phyloP scores from a whole-genome alignment of 208 protist genomes.

The Leishmania arabica region DNA sequence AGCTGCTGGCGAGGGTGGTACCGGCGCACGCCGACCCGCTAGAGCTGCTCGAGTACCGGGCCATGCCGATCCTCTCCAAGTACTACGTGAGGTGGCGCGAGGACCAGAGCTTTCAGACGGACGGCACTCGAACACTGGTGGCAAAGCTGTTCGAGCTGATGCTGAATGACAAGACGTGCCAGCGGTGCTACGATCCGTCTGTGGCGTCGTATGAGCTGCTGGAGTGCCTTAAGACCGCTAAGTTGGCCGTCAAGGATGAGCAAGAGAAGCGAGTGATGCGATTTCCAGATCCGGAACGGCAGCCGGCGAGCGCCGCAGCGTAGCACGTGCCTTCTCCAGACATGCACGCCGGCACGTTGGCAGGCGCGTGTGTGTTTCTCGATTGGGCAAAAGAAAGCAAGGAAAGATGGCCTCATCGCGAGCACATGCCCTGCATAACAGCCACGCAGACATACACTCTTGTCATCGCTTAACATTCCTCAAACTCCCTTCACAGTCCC shows the following conservation, averaged over 20 bases:
- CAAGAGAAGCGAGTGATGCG: constrained; percentile 31
- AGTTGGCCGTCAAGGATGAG: constrained; percentile 50
- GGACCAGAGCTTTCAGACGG: constrained; percentile 75
- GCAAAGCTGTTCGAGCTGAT: constrained; percentile 70
- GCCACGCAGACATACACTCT: not conserved
- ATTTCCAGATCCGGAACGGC: not conserved
- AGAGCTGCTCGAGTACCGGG: constrained; percentile 83
- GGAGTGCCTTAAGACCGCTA: constrained; percentile 77
- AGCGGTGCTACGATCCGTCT: constrained; percentile 78
- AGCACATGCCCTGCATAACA: not conserved
- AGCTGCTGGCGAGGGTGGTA: constrained; percentile 56
- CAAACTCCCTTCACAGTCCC: not conserved
- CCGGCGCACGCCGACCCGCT: constrained; percentile 63
- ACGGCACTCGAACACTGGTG: constrained; percentile 63
- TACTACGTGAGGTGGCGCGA: constrained; percentile 85
- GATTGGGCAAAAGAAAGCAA: not conserved
- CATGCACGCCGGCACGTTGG: not conserved
- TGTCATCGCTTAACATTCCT: constrained; percentile 9
- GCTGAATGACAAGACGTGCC: constrained; percentile 80
- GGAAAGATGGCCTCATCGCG: not conserved
- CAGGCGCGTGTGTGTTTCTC: not conserved
- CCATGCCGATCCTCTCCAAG: constrained; percentile 87
- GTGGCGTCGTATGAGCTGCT: constrained; percentile 86
- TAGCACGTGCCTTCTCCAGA: not conserved
- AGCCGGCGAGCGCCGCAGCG: not conserved